Evolutionary conservation across 2,329 filamentous ascomycete species (phyloP).

Genomic region (Pestalotiopsis sp.): DNA sequence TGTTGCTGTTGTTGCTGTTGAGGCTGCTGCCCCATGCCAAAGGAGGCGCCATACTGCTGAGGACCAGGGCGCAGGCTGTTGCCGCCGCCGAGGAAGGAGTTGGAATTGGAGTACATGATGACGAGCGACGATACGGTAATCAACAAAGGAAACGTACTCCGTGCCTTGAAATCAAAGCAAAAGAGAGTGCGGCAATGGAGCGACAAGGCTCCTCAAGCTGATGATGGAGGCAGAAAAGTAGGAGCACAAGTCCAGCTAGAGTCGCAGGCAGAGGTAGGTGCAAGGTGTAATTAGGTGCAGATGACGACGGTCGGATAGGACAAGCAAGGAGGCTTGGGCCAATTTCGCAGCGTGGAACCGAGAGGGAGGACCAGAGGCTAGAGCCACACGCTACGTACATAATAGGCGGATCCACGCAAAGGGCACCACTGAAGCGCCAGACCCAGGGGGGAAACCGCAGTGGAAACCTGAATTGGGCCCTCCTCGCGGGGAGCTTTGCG

Average conservation of each 20-base stretch:
- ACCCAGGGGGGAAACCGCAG: too few relatives aligned
- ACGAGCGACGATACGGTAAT: slow-evolving; percentile 4
- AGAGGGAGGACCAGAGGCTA: neutral
- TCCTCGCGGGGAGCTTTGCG: too few relatives aligned
- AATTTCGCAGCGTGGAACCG: slow-evolving; percentile 17
- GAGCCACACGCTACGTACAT: neutral
- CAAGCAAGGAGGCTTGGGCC: slow-evolving; percentile 24
- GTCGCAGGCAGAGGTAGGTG: neutral
- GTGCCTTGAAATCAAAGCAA: slow-evolving; percentile 10
- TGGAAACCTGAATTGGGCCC: too few relatives aligned
- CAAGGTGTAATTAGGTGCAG: slow-evolving; percentile 3
- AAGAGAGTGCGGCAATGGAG: slow-evolving; percentile 20
- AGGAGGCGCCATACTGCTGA: slow-evolving; percentile 59
- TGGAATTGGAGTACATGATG: slow-evolving; percentile 87
- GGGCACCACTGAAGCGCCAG: too few relatives aligned
- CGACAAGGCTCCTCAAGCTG: slow-evolving; percentile 25
- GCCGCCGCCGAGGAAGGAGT: slow-evolving; percentile 80
- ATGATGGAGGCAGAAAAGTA: slow-evolving; percentile 3
- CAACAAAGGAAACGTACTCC: slow-evolving; percentile 15
- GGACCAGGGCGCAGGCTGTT: slow-evolving; percentile 73
- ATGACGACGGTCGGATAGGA: slow-evolving; percentile 25
- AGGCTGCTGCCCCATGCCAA: slow-evolving; percentile 38
- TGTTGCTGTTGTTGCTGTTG: slow-evolving; percentile 47
- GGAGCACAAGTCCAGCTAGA: neutral
- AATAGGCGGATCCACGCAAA: neutral